phyloP scores from a whole-genome alignment of 371 early-diverging fungal species.

The Zopfochytrium polystomum region DNA sequence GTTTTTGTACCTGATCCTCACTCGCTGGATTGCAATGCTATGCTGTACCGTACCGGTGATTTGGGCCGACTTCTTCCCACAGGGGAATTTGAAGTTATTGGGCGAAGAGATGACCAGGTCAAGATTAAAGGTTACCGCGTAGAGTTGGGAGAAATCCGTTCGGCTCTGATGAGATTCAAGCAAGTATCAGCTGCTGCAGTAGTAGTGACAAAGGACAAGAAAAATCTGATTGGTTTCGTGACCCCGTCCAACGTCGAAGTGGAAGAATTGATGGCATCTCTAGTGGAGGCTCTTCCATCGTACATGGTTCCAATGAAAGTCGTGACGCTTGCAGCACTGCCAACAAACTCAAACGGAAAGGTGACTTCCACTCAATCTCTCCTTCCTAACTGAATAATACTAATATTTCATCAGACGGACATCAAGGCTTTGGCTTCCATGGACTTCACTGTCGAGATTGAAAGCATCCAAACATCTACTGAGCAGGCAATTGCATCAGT shows the following conservation, averaged over 20 bases:
- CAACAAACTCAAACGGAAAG: too few species aligned
- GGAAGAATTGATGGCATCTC: conserved; percentile 1
- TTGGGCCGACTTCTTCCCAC: conserved; percentile 33
- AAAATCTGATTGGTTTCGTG: conserved; percentile 23
- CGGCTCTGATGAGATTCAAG: neutral
- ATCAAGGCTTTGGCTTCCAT: neutral
- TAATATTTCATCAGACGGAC: too few species aligned
- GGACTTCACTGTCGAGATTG: too few species aligned
- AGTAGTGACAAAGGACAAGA: conserved; percentile 16
- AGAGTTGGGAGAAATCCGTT: conserved; percentile 18
- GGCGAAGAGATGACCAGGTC: conserved; percentile 41
- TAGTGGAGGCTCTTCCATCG: conserved; percentile 20
- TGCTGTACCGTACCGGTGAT: too few species aligned
- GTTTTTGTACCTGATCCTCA: too few species aligned
- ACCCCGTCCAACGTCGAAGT: conserved; percentile 21
- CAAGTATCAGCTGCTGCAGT: conserved; percentile 12
- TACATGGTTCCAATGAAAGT: conserved; percentile 31
- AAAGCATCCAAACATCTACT: too few species aligned
- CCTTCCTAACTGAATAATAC: neutral
- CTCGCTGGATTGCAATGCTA: too few species aligned
- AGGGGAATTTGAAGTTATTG: conserved; percentile 21
- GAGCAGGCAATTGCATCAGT: conserved; percentile 1
- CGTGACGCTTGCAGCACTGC: conserved; percentile 21
- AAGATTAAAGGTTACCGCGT: conserved; percentile 39
- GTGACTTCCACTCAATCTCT: conserved; percentile 25